Evolutionary conservation across 2,329 filamentous ascomycete species (phyloP).

Genomic region (Trichoderma guizhouense): DNA sequence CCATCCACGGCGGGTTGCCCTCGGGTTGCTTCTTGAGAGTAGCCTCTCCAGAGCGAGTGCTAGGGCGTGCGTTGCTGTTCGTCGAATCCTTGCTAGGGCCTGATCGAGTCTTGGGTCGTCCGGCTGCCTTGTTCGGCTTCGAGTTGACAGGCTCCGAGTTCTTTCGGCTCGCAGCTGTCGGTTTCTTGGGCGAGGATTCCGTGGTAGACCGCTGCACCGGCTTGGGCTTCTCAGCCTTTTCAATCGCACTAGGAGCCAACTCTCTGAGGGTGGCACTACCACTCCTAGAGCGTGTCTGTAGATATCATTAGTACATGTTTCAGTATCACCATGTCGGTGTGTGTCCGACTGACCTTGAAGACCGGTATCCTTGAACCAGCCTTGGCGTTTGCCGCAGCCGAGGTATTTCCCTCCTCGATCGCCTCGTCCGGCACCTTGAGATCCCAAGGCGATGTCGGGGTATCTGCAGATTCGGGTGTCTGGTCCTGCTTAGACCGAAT

Average conservation of each 20-base stretch:
- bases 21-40: slow-evolving; percentile 65
- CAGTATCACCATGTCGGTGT: slow-evolving; percentile 46
- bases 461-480: slow-evolving; percentile 37
- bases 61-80: slow-evolving; percentile 50
- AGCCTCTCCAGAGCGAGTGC: slow-evolving; percentile 59
- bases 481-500: slow-evolving; percentile 46
- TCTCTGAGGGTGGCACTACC: slow-evolving; percentile 55
- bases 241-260: slow-evolving; percentile 21
- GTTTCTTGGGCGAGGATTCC: slow-evolving; percentile 56
- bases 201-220: slow-evolving; percentile 39
- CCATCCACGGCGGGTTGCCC: slow-evolving; percentile 93
- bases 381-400: slow-evolving; percentile 46
- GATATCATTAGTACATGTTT: slow-evolving; percentile 49
- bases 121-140: slow-evolving; percentile 40
- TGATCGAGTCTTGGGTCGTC: slow-evolving; percentile 62
- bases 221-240: slow-evolving; percentile 23
- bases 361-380: slow-evolving; percentile 82
- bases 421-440: slow-evolving; percentile 75
- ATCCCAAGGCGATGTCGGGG: slow-evolving; percentile 60
- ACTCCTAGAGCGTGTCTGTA: slow-evolving; percentile 66
- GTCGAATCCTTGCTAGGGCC: slow-evolving; percentile 49
- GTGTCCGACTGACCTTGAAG: slow-evolving; percentile 67
- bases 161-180: slow-evolving; percentile 39
- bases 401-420: slow-evolving; percentile 51
- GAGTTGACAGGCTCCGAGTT: slow-evolving; percentile 36